Base-by-base conservation (phyloP, 1,284 basidiomycete species). In the Chondrostereum purpureum region DNA sequence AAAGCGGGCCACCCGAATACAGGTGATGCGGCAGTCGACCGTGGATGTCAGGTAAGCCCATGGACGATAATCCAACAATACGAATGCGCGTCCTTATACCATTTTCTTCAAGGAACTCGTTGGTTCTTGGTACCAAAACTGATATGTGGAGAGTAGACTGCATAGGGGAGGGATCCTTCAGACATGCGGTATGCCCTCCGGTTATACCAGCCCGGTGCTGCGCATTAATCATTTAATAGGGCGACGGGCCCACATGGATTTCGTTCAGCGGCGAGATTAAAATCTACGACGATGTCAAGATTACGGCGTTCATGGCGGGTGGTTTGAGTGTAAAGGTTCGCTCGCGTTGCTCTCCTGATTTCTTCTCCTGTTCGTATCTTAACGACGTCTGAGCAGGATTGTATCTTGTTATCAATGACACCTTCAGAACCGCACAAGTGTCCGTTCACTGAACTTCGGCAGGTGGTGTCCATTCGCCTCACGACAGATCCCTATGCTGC, bases 141-240 rank as follows among this genome's bases (percentile, higher is more conserved):
- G 78, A 85, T 52, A 86, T 87, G 36, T 87, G 83, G 83, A 68
- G 75, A 45, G 70, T 78, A 0, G 74, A 77, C 49, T 68, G 62
- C 43, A 78, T 86, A 36, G 83, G 83, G 14, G 77, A 80, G 53
- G 84, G 73, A 3, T 62, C 61, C 3, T 83, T 87, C 52, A 69
- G 58, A 51, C 75, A 73, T 53, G 65, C 68, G 47, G 83, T 85
- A 48, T 37, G 75, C 64, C n/a, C n/a, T n/a, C n/a, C n/a, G n/a
- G n/a, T n/a, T n/a, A n/a, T n/a, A n/a, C n/a, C n/a, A n/a, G n/a
- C n/a, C n/a, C n/a, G n/a, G n/a, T n/a, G n/a, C n/a, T n/a, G n/a
- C n/a, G n/a, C n/a, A 24, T 20, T 4, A 33, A 33, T 33, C 27
- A 33, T n/a, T n/a, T n/a, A n/a, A n/a, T n/a, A 84, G 82, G 77